Conservation (phyloP, 2,329 filamentous ascomycete genomes). For the Apiospora saccharicola region DNA sequence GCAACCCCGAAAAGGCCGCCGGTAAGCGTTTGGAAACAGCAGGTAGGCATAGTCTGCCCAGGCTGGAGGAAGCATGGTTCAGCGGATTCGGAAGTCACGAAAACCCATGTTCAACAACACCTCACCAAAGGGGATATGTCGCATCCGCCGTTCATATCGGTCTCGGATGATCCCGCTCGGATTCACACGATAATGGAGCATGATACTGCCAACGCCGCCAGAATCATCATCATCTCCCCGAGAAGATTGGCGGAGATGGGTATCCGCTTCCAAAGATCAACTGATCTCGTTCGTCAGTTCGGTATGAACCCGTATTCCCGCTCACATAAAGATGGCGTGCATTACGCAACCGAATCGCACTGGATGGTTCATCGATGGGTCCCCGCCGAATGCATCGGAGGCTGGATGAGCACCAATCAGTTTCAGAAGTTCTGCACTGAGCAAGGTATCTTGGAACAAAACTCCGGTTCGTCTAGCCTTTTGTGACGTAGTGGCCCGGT, state of each 20-base stretch:
- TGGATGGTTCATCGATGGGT: slow-evolving; percentile 3
- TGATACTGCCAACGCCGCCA: background rate
- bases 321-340: too few relatives aligned
- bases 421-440: background rate
- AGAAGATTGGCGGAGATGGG: background rate
- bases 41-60: too few relatives aligned
- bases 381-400: background rate
- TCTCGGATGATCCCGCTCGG: background rate
- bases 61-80: slow-evolving; percentile 4
- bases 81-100: background rate
- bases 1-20: too few relatives aligned
- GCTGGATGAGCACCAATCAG: background rate
- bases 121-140: background rate
- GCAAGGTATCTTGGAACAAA: background rate
- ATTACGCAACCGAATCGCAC: background rate
- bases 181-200: background rate
- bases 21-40: too few relatives aligned
- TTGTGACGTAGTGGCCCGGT: background rate
- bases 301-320: too few relatives aligned
- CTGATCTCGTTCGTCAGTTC: background rate
- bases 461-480: background rate
- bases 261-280: background rate
- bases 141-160: background rate
- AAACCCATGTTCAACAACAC: background rate
- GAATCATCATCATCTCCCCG: background rate